Conservation (phyloP, 257 asterid genomes). For the Fraxinus quadrangulata region DNA sequence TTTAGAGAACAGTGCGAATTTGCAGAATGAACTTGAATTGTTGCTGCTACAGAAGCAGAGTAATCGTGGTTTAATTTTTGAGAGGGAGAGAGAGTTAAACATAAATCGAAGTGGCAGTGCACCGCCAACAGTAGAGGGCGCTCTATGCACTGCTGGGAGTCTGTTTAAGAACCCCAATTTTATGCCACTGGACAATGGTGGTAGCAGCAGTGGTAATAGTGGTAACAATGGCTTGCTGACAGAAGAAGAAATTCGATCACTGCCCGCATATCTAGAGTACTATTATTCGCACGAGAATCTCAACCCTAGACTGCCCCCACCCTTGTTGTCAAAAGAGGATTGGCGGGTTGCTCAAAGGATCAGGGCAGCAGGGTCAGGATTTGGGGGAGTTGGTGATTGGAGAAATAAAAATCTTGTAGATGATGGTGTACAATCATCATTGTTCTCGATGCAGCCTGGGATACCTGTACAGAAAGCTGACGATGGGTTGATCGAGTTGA, state of each 20-base stretch:
- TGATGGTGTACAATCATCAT: conserved; percentile 40
- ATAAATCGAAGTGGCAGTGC: conserved; percentile 81
- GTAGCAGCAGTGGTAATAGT: conserved; percentile 16
- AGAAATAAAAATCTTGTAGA: conserved; percentile 34
- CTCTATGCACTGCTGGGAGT: conserved; percentile 55
- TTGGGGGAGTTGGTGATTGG: conserved; percentile 38
- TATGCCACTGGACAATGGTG: conserved; percentile 22
- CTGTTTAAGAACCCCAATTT: conserved; percentile 45
- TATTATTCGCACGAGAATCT: conserved; percentile 77
- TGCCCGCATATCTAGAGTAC: conserved; percentile 71
- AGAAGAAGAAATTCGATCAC: conserved; percentile 75
- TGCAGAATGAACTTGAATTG: conserved; percentile 62
- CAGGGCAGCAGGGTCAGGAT: conserved; percentile 53
- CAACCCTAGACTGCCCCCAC: conserved; percentile 87
- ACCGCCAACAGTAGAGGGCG: conserved; percentile 81
- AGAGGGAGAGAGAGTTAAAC: conserved; percentile 51
- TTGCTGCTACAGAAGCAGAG: conserved; percentile 53
- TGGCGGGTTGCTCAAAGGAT: conserved; percentile 78
- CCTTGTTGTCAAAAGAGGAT: conserved; percentile 75
- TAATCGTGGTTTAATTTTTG: conserved; percentile 44
- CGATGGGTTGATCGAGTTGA: conserved; percentile 55
- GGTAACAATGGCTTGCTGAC: conserved; percentile 35
- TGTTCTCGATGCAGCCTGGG: conserved; percentile 52
- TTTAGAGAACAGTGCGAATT: conserved; percentile 38
- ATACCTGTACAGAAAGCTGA: conserved; percentile 50